Conservation (phyloP, 805 yeast genomes). For the Candida railenensis region DNA sequence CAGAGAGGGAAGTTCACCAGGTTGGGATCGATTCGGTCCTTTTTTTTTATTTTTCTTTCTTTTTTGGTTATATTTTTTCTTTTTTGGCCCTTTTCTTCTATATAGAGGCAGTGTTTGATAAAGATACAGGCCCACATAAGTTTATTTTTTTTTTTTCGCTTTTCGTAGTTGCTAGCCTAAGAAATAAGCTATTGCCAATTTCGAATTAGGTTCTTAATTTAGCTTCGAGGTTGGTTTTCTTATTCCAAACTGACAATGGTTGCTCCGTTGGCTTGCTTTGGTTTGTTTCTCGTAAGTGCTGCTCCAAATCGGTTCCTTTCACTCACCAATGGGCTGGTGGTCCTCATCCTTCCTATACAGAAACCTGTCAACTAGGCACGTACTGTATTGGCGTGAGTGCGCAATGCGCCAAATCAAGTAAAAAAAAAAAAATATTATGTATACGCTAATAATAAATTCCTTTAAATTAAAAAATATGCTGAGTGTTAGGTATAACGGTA, state of each 20-base stretch:
- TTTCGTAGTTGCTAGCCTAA: not conserved
- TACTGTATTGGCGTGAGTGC: not conserved
- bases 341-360: not conserved
- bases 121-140: not conserved
- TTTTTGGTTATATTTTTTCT: not conserved
- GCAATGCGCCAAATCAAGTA: not conserved
- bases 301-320: no score
- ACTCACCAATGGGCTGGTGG: not conserved
- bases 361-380: not conserved
- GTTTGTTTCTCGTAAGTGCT: no score
- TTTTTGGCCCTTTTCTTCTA: not conserved
- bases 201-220: no score
- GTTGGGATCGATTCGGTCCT: no score
- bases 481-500: no score
- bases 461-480: no score
- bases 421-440: not conserved
- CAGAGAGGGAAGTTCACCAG: no score
- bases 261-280: no score
- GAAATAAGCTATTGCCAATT: not conserved
- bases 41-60: not conserved
- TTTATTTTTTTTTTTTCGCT: not conserved
- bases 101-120: not conserved
- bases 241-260: no score
- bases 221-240: no score
- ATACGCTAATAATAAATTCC: no score